Base-by-base conservation (phyloP, 2,329 filamentous ascomycete species). In the Xylaria sp. region DNA sequence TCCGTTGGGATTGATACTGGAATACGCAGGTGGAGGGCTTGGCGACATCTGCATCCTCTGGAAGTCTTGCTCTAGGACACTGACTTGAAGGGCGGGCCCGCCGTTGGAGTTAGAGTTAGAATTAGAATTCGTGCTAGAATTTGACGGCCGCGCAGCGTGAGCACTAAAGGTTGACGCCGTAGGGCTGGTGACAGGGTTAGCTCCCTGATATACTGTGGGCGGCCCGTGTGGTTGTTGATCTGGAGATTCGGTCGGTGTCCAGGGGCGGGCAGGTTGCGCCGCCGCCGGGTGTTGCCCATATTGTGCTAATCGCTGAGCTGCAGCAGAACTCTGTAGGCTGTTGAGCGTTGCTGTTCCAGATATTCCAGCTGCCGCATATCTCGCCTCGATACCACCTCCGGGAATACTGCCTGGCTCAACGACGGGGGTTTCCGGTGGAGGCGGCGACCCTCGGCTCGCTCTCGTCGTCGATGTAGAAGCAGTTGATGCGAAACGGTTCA, bases 21-120 rank as follows among this genome's bases (percentile, higher is more conserved):
- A 94, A 72, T 99, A 99, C 5, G 94, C 93, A n/a, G 94, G 94
- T 18, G 94, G 94, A 13, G 93, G 92, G 49, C 91, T 92, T 19
- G 91, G 89, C 24, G 87, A 91, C 68, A 70, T 81, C 62, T 91
- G 86, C 81, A 96, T 82, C 17, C 91, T 86, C 63, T 91, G 86
- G 69, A 96, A 89, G 63, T 96, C 92, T 64, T 92, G 88, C 66
- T 95, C 90, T 34, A 96, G 73, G n/a, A 90, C 83, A 74, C 84
- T 91, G 55, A 84, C 79, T 62, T 87, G 84, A 26, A 85, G 71
- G 47, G 66, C 66, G 4, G 66, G 63, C 46, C 22, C 63, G 61
- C 42, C 63, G 58, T 59, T 48, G 63, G 64, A 52, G 59, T 61
- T 63, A 40, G 56, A 44, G 57, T 52, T 67, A 48, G 44, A 57